These are phyloP conservation scores for Hyparrhenia diplandra DNA, from an alignment of 176 grass and related monocot species.

Conservation along the genomic window DNA sequence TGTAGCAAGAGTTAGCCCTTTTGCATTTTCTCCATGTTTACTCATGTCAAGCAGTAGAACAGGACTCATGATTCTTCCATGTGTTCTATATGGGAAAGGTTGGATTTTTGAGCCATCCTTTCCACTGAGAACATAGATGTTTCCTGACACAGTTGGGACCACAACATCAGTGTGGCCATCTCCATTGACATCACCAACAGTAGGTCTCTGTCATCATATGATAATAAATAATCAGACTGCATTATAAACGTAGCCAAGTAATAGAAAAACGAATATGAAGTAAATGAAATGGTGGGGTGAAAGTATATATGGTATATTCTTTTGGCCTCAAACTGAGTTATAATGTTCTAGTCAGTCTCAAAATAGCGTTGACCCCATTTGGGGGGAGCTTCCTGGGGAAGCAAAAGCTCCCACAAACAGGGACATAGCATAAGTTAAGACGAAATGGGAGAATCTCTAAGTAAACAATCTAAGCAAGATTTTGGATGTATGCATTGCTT, in stretches of 20 bases:
- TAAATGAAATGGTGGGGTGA: slow-evolving; percentile 1
- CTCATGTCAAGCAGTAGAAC: slow-evolving; percentile 78
- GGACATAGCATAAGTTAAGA: slow-evolving; percentile 10
- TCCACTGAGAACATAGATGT: slow-evolving; percentile 95
- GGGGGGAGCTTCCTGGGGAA: not conserved
- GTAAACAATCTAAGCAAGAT: slow-evolving; percentile 7
- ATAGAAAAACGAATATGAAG: not conserved
- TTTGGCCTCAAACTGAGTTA: not conserved
- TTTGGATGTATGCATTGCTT: not conserved
- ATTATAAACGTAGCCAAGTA: not conserved
- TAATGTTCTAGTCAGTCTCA: not conserved
- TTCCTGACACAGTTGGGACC: slow-evolving; percentile 77
- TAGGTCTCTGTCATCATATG: slow-evolving; percentile 72
- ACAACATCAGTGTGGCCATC: slow-evolving; percentile 82
- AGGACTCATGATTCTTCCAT: slow-evolving; percentile 90
- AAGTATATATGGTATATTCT: not conserved
- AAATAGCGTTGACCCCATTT: not conserved
- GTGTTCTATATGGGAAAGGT: slow-evolving; percentile 81
- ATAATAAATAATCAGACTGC: slow-evolving; percentile 30
- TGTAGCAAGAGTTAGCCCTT: slow-evolving; percentile 76
- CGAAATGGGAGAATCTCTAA: slow-evolving; percentile 1
- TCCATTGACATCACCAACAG: slow-evolving; percentile 90
- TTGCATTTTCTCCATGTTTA: slow-evolving; percentile 49
- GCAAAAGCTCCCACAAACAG: not conserved
- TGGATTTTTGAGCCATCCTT: slow-evolving; percentile 69